phyloP scores from a whole-genome alignment of 2,329 filamentous ascomycete species.

The Niveomyces coronatus region DNA sequence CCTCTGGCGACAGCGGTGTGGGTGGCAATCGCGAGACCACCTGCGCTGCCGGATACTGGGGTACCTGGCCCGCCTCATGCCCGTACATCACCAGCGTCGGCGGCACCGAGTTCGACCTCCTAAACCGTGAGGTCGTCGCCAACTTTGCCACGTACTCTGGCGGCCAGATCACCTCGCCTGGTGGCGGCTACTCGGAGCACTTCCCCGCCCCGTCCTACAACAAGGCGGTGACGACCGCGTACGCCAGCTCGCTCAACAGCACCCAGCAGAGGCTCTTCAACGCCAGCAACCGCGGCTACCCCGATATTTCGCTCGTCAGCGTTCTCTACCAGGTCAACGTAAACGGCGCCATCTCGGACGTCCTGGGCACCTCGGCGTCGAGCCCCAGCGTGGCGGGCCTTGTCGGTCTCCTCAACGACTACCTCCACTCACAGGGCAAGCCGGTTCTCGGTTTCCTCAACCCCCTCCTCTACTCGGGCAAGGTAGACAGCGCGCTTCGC shows the following conservation, averaged over 20 bases:
- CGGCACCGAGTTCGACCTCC: slow-evolving; percentile 26
- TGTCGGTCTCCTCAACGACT: slow-evolving; percentile 9
- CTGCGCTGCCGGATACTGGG: slow-evolving; percentile 19
- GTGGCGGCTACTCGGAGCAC: slow-evolving; percentile 9
- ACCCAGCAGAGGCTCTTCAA: neutral
- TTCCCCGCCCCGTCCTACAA: slow-evolving; percentile 5
- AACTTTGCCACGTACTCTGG: slow-evolving; percentile 5
- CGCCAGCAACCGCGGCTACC: slow-evolving; percentile 6
- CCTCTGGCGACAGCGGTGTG: slow-evolving; percentile 19
- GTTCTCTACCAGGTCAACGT: slow-evolving; percentile 4
- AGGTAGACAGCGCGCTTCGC: slow-evolving; percentile 11
- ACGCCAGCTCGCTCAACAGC: neutral
- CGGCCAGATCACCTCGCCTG: slow-evolving; percentile 1
- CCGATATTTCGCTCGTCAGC: slow-evolving; percentile 8
- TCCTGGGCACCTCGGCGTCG: slow-evolving; percentile 7
- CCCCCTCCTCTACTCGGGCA: slow-evolving; percentile 9
- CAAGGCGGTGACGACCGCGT: slow-evolving; percentile 2
- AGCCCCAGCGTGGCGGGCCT: slow-evolving; percentile 5
- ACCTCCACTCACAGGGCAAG: slow-evolving; percentile 7
- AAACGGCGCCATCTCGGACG: neutral
- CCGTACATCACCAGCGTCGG: slow-evolving; percentile 41
- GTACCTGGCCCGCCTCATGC: slow-evolving; percentile 31
- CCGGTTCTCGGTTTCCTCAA: slow-evolving; percentile 9
- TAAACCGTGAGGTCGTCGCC: slow-evolving; percentile 5
- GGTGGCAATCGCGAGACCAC: slow-evolving; percentile 15